Base-by-base conservation (phyloP, 768 basidiomycete genomes). In the Tylopilus cervinicoccineus region DNA sequence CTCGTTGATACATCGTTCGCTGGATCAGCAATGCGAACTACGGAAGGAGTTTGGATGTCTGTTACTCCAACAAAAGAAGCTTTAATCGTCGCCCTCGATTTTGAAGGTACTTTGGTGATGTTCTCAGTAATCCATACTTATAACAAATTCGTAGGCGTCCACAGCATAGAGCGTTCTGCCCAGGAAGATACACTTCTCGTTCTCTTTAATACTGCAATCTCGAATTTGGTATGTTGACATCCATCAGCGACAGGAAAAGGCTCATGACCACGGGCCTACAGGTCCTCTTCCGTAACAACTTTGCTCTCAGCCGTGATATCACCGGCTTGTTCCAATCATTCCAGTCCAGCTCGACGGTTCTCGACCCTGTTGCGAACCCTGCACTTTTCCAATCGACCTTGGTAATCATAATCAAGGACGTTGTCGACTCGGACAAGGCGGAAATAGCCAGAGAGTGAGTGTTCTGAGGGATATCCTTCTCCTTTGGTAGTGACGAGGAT, bases 241-340 rank as follows among this genome's bases (percentile, higher is more conserved):
- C 24, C 9, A 19, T 47, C 4, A 16, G 27, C 2, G 13, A 9
- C 11, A n/a, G 5, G 12, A 40, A 22, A 20, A 22, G n/a, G 1
- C 2, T 0, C 5, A 28, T 54, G 28, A 48, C 27, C 4, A 7
- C 19, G 1, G 34, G 23, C 44, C 6, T 14, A 28, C 46, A 83
- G 81, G 79, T 84, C 2, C 69, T 83, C 4, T 83, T 82, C 68
- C 74, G 83, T 8, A 83, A 83, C 43, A 84, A 83, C 47, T 84
- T 83, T 40, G 80, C 82, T 2, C 61, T 83, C 5, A 79, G 77
- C 24, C 72, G 80, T n/a, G 79, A 82, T 51, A 79, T 84, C 28
- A 71, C 77, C 2, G 79, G 78, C 6, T 66, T 82, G 2, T 84
- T 84, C 53, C 76, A 79, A 45, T 81, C 79, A 0, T 83, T 81